Conservation (phyloP, 2,329 filamentous ascomycete genomes). For the Aspergillus fischeri region DNA sequence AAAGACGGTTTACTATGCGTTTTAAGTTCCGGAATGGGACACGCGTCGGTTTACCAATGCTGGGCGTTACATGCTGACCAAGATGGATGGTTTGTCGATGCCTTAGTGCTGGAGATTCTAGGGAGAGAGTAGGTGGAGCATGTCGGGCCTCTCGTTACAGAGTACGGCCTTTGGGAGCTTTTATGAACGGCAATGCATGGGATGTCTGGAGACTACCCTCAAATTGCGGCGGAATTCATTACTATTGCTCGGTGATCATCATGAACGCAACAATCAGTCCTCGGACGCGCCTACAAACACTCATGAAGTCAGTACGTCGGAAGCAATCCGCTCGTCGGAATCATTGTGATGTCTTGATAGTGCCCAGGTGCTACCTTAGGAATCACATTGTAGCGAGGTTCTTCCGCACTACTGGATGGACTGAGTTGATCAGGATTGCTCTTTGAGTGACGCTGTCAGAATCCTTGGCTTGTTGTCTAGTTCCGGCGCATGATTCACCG, state of each 20-base stretch:
- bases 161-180: slow-evolving; percentile 49
- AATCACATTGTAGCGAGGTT: slow-evolving; percentile 53
- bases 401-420: slow-evolving; percentile 39
- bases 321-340: slow-evolving; percentile 56
- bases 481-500: slow-evolving; percentile 30
- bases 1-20: slow-evolving; percentile 47
- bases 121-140: slow-evolving; percentile 50
- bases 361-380: slow-evolving; percentile 23
- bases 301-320: slow-evolving; percentile 25
- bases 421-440: slow-evolving; percentile 29
- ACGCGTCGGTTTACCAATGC: slow-evolving; percentile 53
- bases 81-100: slow-evolving; percentile 52
- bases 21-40: slow-evolving; percentile 37
- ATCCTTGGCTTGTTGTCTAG: slow-evolving; percentile 34
- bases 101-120: slow-evolving; percentile 28
- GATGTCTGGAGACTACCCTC: slow-evolving; percentile 1
- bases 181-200: slow-evolving; percentile 15
- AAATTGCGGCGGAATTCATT: slow-evolving; percentile 11
- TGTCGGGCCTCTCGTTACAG: slow-evolving; percentile 48
- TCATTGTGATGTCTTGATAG: slow-evolving; percentile 28
- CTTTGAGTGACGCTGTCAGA: slow-evolving; percentile 22
- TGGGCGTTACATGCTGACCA: slow-evolving; percentile 60
- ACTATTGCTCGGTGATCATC: slow-evolving; percentile 14
- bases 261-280: slow-evolving; percentile 33
- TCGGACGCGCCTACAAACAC: slow-evolving; percentile 44